These are phyloP conservation scores for Waltergamsia citrina DNA, from an alignment of 2,329 filamentous ascomycete genomes.

Conservation along the genomic window DNA sequence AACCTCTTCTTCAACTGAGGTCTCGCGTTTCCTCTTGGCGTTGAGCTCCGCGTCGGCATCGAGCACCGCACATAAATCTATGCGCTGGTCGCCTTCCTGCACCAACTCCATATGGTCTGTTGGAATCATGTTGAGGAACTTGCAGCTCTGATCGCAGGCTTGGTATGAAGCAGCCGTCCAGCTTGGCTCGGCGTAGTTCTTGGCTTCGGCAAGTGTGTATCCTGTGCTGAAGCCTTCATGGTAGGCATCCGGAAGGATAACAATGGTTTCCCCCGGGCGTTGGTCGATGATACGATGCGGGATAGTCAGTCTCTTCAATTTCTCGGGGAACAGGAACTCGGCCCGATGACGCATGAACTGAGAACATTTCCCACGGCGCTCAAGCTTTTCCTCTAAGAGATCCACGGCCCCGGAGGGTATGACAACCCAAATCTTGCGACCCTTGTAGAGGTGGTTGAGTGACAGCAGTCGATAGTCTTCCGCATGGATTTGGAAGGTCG, in stretches of 20 bases:
- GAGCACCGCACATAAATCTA: conserved; percentile 18
- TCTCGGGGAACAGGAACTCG: conserved; percentile 29
- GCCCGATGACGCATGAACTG: conserved; percentile 31
- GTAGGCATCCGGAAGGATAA: conserved; percentile 28
- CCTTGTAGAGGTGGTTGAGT: conserved; percentile 27
- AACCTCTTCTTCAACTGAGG: too few relatives aligned
- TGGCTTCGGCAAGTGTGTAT: conserved; percentile 28
- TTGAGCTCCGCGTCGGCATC: not conserved
- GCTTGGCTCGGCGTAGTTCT: conserved; percentile 26
- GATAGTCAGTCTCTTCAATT: conserved; percentile 25
- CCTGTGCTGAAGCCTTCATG: conserved; percentile 31
- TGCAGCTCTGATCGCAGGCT: conserved; percentile 19
- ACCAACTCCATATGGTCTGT: conserved; percentile 21
- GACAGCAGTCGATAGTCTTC: conserved; percentile 28
- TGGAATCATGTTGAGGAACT: conserved; percentile 24
- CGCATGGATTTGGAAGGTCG: conserved; percentile 29
- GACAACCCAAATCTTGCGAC: conserved; percentile 29
- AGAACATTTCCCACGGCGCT: conserved; percentile 21
- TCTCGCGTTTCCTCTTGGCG: not conserved
- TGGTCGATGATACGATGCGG: conserved; percentile 27
- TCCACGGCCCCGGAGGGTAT: conserved; percentile 24
- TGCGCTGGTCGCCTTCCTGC: conserved; percentile 17
- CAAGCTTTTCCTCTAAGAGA: conserved; percentile 21
- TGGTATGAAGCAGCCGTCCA: conserved; percentile 23
- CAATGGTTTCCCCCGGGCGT: conserved; percentile 27